Evolutionary conservation across 1,139 yeast species (phyloP).

Genomic region (Blastobotrys aristatus): DNA sequence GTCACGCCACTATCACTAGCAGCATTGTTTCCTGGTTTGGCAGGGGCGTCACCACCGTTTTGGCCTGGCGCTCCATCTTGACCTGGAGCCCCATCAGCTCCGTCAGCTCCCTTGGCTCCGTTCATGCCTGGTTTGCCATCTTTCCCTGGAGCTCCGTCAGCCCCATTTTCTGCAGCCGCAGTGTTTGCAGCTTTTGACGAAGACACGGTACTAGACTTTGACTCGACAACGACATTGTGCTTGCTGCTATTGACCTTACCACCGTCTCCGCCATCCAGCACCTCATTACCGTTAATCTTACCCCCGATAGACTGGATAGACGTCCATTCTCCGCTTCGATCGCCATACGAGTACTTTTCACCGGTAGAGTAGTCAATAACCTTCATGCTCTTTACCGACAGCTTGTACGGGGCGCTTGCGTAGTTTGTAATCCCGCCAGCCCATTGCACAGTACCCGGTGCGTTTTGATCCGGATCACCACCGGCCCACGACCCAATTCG

Average conservation of each 20-base stretch:
- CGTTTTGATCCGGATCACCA: slow-evolving; percentile 59
- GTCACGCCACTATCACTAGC: no score
- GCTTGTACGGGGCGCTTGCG: slow-evolving; percentile 58
- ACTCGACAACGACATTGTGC: no score
- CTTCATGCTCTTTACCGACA: slow-evolving; percentile 55
- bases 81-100: neutral
- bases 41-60: neutral
- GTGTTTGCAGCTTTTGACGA: no score
- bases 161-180: neutral
- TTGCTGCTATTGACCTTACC: no score
- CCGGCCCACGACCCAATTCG: slow-evolving; percentile 80
- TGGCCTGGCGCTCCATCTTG: neutral
- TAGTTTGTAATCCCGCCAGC: slow-evolving; percentile 74
- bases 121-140: neutral
- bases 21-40: neutral
- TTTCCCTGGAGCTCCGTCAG: neutral
- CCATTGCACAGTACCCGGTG: slow-evolving; percentile 72
- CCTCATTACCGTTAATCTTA: slow-evolving; percentile 54
- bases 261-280: no score
- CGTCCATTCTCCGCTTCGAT: slow-evolving; percentile 58
- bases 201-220: no score
- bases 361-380: slow-evolving; percentile 83
- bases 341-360: slow-evolving; percentile 56
- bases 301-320: slow-evolving; percentile 65
- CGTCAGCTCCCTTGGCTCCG: neutral